Evolutionary conservation across 75 land plant species (phyloP), one percentile per base, ranked within the genome.

Genomic region (Chamaecyparis obtusa): DNA sequence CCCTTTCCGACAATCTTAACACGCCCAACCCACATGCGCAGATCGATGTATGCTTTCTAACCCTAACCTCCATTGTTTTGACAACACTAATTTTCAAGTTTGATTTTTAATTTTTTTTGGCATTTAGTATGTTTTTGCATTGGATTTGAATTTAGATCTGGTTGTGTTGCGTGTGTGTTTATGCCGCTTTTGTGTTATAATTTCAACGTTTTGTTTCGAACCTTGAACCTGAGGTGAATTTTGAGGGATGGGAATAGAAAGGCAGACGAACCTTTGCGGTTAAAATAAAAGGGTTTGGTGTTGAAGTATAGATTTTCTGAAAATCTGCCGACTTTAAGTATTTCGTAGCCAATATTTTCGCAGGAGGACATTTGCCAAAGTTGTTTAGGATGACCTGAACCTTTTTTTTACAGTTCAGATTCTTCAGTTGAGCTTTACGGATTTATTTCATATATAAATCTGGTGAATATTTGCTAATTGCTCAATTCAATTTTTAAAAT

Each of bases 1-100:
- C 98, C 9, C 14, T 97, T 88, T 91, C 98, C 72, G 98, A 96
- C 86, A 89, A 88, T 85, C 85, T 96, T 86, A 96, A 96, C 87
- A 32, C 78, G 39, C 91, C 99, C 32, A 86, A 90, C 48, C 97
- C 99, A 27, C 37, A 90, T 3, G 92, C 93, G 46, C 60, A 94
- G 35, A 86, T 97, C 83, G 83, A 96, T 92, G 99, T 93, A 44
- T 64, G 83, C 56, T 36, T 49, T 36, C 83, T 13, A 67, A 43
- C 67, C 36, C 60, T 83, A 49, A 13, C 21, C 21, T 44, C 43
- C 49, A 51, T 84, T 55, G 14, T 24, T 81, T 81, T 36, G 37
- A 16, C 36, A 78, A 78, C 39, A 15, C 81, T 36, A 78, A 17
- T 39, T 41, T 78, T 21, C 6, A 78, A 9, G 55, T 51, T 51